Evolutionary conservation across 805 yeast species (phyloP).

Genomic region (Metschnikowia colocasiae): DNA sequence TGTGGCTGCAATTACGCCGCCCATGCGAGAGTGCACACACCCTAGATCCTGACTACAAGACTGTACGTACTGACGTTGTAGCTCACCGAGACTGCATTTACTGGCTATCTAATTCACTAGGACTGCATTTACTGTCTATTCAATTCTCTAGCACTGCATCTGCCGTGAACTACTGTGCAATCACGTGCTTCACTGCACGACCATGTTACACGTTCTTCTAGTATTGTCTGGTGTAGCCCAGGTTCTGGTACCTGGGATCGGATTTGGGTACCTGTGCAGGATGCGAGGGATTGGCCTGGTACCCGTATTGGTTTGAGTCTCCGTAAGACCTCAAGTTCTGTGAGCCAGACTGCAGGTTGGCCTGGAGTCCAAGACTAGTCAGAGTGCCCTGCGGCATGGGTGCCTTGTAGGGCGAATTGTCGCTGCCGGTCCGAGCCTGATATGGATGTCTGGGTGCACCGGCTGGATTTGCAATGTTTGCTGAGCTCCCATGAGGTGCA

Average conservation of each 20-base stretch:
- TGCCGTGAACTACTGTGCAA: background rate
- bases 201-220: background rate
- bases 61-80: too few relatives aligned
- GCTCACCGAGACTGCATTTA: too few relatives aligned
- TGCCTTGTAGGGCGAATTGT: constrained; percentile 12
- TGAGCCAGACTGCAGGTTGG: constrained; percentile 1
- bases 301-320: constrained; percentile 2
- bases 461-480: constrained; percentile 1
- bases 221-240: constrained; percentile 7
- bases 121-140: too few relatives aligned
- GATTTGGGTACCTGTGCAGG: background rate
- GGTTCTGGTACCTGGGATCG: background rate
- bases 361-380: constrained; percentile 7
- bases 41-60: background rate
- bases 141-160: too few relatives aligned
- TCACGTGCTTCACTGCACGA: background rate
- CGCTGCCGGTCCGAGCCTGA: constrained; percentile 8
- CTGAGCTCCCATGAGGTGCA: background rate
- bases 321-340: constrained; percentile 5
- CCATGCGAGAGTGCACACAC: background rate
- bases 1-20: background rate
- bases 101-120: too few relatives aligned
- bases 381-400: constrained; percentile 9
- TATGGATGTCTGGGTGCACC: constrained; percentile 1
- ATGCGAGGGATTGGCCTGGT: constrained; percentile 1